A percentile compares a stretch with the other conserved stretches of the same genome.
phyloP scores from a whole-genome alignment of 768 basidiomycete genomes.

The Pleurotus giganteus region DNA sequence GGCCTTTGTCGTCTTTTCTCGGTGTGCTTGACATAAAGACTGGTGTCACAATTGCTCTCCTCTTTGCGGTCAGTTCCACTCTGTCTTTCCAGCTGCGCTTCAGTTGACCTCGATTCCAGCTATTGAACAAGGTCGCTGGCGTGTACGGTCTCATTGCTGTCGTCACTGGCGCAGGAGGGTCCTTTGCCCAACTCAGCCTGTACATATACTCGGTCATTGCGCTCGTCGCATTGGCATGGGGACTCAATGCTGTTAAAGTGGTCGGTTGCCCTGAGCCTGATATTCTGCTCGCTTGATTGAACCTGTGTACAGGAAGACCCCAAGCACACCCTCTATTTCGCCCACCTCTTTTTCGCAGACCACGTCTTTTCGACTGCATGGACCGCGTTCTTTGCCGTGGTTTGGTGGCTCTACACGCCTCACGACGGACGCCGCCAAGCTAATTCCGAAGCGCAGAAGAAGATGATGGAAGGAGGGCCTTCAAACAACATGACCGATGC shows the following conservation, averaged over 20 bases:
- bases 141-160: conserved; percentile 94
- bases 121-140: conserved; percentile 97
- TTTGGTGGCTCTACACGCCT: conserved; percentile 90
- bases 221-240: conserved; percentile 82
- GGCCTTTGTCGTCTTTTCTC: conserved; percentile 81
- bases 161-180: conserved; percentile 87
- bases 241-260: conserved; percentile 78
- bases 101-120: conserved; percentile 32
- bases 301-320: conserved; percentile 73
- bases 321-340: conserved; percentile 80
- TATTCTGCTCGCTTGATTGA: conserved; percentile 8
- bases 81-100: neutral
- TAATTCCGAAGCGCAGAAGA: conserved; percentile 88
- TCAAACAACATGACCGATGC: conserved; percentile 57
- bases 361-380: conserved; percentile 87
- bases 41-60: conserved; percentile 81
- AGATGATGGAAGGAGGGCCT: conserved; percentile 65
- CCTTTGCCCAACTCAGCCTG: conserved; percentile 87
- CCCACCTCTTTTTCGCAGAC: conserved; percentile 90
- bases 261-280: conserved; percentile 42
- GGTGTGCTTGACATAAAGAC: conserved; percentile 92
- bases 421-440: conserved; percentile 83
- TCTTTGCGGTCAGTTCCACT: conserved; percentile 74
- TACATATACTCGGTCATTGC: conserved; percentile 91
- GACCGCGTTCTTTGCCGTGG: conserved; percentile 88